Base-by-base conservation (phyloP, 1,284 basidiomycete species). In the Sanghuangporus weigelae region DNA sequence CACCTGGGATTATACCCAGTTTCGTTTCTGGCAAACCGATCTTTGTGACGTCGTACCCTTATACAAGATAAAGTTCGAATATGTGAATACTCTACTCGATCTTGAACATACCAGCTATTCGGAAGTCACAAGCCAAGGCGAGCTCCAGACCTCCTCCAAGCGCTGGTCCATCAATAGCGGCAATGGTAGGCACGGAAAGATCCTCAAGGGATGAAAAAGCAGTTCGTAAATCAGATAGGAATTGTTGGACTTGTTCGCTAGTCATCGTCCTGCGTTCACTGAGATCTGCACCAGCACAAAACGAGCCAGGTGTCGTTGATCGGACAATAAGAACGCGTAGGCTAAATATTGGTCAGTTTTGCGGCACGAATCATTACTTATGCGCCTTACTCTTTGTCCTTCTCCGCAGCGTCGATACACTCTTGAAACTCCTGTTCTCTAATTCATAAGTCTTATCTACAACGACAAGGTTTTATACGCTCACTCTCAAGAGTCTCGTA, bases 241-340 rank as follows among this genome's bases (percentile, higher is more conserved):
- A 97, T 68, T 82, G 83, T 68, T 85, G 78, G 40, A 97, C 91
- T 70, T 95, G 85, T 8, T 75, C 60, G 68, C 84, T 81, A 3
- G 85, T 79, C 94, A 98, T 97, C 1, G 83, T 82, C 44, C 87
- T 86, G 64, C 95, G 83, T 74, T 98, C 95, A 63, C 83, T 82
- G 57, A 98, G 84, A 75, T 98, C 95, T 10, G 95, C 95, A 6
- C 96, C 95, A 19, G 95, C 90, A 73, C 95, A 98, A 77, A 96
- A 97, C 2, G 90, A 83, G n/a, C 86, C 86, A 11, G 80, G 70
- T 0, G 84, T 83, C 0, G 89, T 83, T 1, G 94, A 94, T 61
- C 88, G 84, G 16, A 96, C 72, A 63, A 97, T 86, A 66, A 96
- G 81, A 0, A 91, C 84, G 62, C 93, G 89, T 35, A 90, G 79